Percentiles rank a stretch among this genome's conserved stretches.
phyloP scores from a whole-genome alignment of 805 yeast genomes.

The Blastobotrys americana region DNA sequence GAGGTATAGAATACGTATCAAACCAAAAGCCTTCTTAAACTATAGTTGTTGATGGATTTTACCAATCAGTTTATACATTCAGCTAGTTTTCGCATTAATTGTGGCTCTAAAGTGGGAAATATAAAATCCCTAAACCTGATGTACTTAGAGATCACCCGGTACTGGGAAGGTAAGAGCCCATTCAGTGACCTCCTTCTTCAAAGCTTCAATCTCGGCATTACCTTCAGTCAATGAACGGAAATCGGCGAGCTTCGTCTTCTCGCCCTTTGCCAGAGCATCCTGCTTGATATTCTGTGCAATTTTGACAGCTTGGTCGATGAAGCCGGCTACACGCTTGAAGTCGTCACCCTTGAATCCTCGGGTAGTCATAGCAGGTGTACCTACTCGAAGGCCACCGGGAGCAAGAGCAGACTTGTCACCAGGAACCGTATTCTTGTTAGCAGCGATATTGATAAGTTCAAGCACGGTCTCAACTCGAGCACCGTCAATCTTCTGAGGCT shows the following conservation, averaged over 20 bases:
- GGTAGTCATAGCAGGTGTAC: conserved; percentile 98
- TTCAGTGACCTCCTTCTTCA: conserved; percentile 57
- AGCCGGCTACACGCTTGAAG: conserved; percentile 71
- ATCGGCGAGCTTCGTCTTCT: conserved; percentile 47
- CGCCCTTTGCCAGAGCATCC: conserved; percentile 56
- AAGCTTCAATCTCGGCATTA: conserved; percentile 49
- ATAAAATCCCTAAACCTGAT: background rate
- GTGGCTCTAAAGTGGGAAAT: background rate
- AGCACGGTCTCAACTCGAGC: conserved; percentile 89
- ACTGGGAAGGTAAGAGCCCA: conserved; percentile 79
- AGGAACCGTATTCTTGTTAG: conserved; percentile 93
- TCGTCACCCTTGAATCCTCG: conserved; percentile 81
- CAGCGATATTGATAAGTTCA: conserved; percentile 87
- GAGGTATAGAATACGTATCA: too few relatives aligned
- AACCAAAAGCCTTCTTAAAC: too few relatives aligned
- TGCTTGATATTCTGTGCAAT: conserved; percentile 59
- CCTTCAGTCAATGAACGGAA: conserved; percentile 67
- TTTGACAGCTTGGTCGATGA: conserved; percentile 71
- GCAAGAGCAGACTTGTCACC: conserved; percentile 93
- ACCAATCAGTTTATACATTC: too few relatives aligned
- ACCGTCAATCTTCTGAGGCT: conserved; percentile 80
- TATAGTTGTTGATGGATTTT: too few relatives aligned
- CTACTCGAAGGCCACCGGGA: conserved; percentile 95
- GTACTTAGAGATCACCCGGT: conserved; percentile 57
- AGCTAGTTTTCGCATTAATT: background rate